phyloP scores from a whole-genome alignment of 2,329 filamentous ascomycete genomes.

The Periglandula ipomoeae region DNA sequence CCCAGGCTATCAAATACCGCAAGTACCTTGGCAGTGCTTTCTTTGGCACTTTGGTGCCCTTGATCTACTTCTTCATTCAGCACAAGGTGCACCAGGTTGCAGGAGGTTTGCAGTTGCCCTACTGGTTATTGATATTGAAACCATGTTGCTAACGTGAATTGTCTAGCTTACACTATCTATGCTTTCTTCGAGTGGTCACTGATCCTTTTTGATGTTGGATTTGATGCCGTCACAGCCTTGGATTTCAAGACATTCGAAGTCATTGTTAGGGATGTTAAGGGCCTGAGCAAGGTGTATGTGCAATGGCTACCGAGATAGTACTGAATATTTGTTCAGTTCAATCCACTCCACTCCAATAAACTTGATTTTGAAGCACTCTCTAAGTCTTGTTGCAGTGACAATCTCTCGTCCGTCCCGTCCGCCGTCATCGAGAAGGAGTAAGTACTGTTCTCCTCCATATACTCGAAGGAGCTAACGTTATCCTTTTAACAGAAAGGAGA shows the following conservation, averaged over 20 bases:
- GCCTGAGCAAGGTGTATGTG: conserved; percentile 96
- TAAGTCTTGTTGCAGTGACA: conserved; percentile 38
- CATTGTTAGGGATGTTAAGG: conserved; percentile 79
- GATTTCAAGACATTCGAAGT: conserved; percentile 89
- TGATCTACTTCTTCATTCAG: conserved; percentile 97
- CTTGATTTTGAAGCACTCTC: conserved; percentile 23
- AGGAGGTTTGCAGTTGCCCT: conserved; percentile 57
- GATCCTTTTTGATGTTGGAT: conserved; percentile 89
- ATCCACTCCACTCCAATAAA: conserved; percentile 26
- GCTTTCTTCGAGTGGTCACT: conserved; percentile 97
- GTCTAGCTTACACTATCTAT: conserved; percentile 86
- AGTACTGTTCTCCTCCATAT: conserved; percentile 19
- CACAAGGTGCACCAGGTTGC: conserved; percentile 93
- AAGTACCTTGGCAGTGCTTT: conserved; percentile 78
- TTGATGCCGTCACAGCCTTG: conserved; percentile 87
- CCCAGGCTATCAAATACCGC: conserved; percentile 74
- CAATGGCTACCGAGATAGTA: conserved; percentile 83
- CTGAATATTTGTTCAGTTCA: conserved; percentile 23
- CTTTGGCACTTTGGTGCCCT: conserved; percentile 80
- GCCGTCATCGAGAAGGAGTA: conserved; percentile 65
- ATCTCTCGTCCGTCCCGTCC: conserved; percentile 35
- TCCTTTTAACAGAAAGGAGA: conserved; percentile 54
- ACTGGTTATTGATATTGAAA: too few species aligned
- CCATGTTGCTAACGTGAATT: conserved; percentile 1
- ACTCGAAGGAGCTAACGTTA: neutral